phyloP scores from a whole-genome alignment of 331 rosid species.

The Ulmus americana region DNA sequence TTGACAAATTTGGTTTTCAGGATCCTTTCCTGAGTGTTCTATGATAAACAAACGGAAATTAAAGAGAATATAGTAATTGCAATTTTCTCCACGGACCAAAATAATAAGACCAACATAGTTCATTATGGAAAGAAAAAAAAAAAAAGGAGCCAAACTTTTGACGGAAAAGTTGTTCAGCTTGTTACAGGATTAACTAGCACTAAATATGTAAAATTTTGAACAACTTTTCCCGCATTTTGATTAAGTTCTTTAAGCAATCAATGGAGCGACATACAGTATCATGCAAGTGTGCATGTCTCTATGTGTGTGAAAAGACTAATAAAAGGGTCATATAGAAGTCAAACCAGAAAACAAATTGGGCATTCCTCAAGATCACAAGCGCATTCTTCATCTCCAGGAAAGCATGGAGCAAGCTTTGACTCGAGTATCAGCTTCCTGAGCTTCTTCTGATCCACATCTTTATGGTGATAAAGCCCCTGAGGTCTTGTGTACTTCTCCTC shows the following conservation, averaged over 20 bases:
- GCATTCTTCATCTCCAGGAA: conserved; percentile 82
- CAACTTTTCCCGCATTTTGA: background rate
- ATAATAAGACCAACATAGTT: conserved; percentile 4
- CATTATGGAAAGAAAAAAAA: background rate
- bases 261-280: background rate
- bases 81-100: background rate
- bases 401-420: conserved; percentile 94
- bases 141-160: background rate
- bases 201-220: too few species aligned
- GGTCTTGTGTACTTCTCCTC: conserved; percentile 92
- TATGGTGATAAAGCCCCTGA: conserved; percentile 90
- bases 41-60: background rate
- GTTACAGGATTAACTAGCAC: too few species aligned
- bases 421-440: conserved; percentile 90
- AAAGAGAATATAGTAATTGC: background rate
- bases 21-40: background rate
- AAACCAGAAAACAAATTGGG: conserved; percentile 96
- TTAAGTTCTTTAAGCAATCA: background rate
- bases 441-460: conserved; percentile 97
- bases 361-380: conserved; percentile 76
- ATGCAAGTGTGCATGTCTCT: background rate
- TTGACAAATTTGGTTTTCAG: conserved; percentile 7
- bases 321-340: conserved; percentile 25
- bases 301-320: conserved; percentile 2
- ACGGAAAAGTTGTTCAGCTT: too few species aligned